Conservation (phyloP, 345 rosid genomes). For the Isatis tinctoria region DNA sequence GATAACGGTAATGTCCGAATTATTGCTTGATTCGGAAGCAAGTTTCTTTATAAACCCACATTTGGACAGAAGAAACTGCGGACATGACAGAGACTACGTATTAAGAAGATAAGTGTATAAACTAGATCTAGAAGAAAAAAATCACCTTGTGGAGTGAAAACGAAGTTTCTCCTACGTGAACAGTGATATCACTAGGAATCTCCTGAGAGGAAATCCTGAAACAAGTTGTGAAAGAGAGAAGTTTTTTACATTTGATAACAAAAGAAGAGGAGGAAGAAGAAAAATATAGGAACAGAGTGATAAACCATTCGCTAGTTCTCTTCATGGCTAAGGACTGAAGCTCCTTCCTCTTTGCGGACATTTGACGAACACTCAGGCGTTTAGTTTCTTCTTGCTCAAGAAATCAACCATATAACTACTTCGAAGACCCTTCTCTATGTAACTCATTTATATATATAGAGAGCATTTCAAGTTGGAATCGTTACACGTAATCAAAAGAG, state of each 20-base stretch:
- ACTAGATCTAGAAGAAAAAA: background rate
- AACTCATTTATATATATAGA: background rate
- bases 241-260: background rate
- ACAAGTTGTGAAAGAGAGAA: slow-evolving; percentile 2
- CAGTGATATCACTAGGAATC: slow-evolving; percentile 70
- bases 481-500: slow-evolving; percentile 8
- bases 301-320: slow-evolving; percentile 87
- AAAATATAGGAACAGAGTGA: background rate
- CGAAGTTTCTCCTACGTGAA: slow-evolving; percentile 59
- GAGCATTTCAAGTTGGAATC: background rate
- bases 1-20: slow-evolving; percentile 33
- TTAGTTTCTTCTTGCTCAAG: slow-evolving; percentile 27
- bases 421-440: background rate
- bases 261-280: background rate
- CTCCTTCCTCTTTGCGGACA: slow-evolving; percentile 61
- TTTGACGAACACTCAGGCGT: slow-evolving; percentile 22
- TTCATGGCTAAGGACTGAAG: slow-evolving; percentile 75
- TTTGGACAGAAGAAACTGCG: slow-evolving; percentile 84
- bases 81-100: background rate
- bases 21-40: slow-evolving; percentile 50
- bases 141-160: slow-evolving; percentile 81
- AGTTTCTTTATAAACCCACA: slow-evolving; percentile 70
- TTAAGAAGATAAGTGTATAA: background rate
- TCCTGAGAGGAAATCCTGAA: slow-evolving; percentile 90
- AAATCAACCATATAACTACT: slow-evolving; percentile 38